Evolutionary conservation across 768 basidiomycete genomes (phyloP), one percentile per base, ranked within the genome.

Genomic region (Collybia sordida): DNA sequence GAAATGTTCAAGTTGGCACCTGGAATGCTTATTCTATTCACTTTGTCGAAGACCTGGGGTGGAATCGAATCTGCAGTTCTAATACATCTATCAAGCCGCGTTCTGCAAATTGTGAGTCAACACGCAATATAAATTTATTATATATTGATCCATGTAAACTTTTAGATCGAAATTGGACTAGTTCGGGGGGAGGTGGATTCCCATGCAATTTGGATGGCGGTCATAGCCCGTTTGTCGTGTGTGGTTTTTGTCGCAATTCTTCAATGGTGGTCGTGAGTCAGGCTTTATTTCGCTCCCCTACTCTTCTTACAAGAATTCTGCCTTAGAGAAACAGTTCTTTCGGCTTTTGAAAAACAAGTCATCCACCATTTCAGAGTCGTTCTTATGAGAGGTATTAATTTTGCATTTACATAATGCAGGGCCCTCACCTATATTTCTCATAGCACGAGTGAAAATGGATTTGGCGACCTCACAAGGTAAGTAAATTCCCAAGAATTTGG

Each of bases 1-100:
- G 68, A 70, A 18, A 47, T 68, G 22, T 68, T 46, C 47, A 19
- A 23, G 6, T 27, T 65, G 15, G 49, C 60, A 8, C 64, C 56
- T 0, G 31, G 39, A 1, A 42, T 67, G 31, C 54, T 66, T n/a
- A 28, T 54, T 17, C n/a, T 62, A 7, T 63, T 54, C 24, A 2
- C 62, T 7, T 22, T 65, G 5, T 56, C 53, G 9, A 54, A 62
- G 15, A 52, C 65, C 3, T 70, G 64, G 62, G 27, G 25, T 6
- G 56, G 64, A 0, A 22, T 64, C 1, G 61, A 65, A 42, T 45
- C 58, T 4, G 62, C 64, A 3, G 40, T 70, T 2, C 36, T 63
- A 41, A 55, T 64, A 54, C 55, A 66, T 41, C 45, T 69, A 11
- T 62, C 62, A 1, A 59, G 59, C 17, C 37, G 39, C 7, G 35